These are phyloP conservation scores for Phlebopus sp. DNA, from an alignment of 1,284 basidiomycete genomes.

Conservation along the genomic window DNA sequence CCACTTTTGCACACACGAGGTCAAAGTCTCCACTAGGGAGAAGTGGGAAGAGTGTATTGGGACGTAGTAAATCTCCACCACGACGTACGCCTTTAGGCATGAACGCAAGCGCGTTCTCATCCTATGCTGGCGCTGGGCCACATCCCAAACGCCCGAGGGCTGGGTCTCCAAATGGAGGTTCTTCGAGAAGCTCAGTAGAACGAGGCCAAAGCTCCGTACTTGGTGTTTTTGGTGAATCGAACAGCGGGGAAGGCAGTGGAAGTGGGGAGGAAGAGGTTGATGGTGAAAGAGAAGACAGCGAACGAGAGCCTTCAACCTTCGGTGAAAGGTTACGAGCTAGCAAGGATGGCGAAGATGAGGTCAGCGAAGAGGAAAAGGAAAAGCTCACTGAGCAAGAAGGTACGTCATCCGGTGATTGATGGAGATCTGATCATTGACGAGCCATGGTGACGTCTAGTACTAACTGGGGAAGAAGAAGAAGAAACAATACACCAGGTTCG, in stretches of 20 bases:
- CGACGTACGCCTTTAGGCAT: conserved; percentile 36
- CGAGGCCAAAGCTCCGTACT: conserved; percentile 25
- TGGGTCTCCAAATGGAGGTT: conserved; percentile 44
- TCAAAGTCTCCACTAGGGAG: conserved; percentile 49
- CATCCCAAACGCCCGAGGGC: conserved; percentile 51
- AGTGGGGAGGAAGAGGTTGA: conserved; percentile 37
- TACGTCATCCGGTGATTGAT: conserved; percentile 31
- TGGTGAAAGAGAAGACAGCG: conserved; percentile 37
- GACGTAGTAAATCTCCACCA: conserved; percentile 50
- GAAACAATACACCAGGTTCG: conserved; percentile 81
- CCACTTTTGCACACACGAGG: conserved; percentile 34
- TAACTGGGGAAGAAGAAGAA: conserved; percentile 92
- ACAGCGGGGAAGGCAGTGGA: conserved; percentile 30
- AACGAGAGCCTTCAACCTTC: conserved; percentile 43
- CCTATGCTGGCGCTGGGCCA: conserved; percentile 53
- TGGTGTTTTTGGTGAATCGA: conserved; percentile 14
- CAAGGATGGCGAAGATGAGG: conserved; percentile 53
- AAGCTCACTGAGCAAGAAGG: conserved; percentile 62
- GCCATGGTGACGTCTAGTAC: conserved; percentile 45
- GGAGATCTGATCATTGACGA: background rate
- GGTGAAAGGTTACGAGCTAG: conserved; percentile 60
- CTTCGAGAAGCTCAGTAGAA: conserved; percentile 44
- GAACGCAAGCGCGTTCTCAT: conserved; percentile 54
- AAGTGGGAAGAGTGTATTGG: conserved; percentile 19
- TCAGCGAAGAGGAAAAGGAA: conserved; percentile 46